Evolutionary conservation across 805 yeast species (phyloP).

Genomic region (Suhomyces sp.): DNA sequence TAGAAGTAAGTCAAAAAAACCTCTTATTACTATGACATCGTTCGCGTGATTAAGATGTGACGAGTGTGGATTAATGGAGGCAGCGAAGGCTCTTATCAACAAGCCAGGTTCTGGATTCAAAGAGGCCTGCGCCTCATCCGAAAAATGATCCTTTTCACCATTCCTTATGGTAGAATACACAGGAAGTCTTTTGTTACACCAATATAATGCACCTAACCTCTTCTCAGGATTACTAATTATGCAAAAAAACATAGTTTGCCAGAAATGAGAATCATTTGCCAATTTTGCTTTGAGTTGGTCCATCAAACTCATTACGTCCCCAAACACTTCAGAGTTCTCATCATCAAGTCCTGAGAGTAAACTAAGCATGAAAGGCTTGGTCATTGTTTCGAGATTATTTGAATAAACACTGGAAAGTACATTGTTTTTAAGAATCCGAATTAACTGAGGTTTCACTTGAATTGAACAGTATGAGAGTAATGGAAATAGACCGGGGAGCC

Average conservation of each 20-base stretch:
- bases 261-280: constrained; percentile 70
- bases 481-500: constrained; percentile 95
- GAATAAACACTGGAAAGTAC: constrained; percentile 48
- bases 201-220: constrained; percentile 78
- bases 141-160: constrained; percentile 16
- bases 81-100: constrained; percentile 67
- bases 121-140: constrained; percentile 57
- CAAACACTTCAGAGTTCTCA: constrained; percentile 80
- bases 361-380: constrained; percentile 70
- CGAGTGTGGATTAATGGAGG: constrained; percentile 50
- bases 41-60: constrained; percentile 34
- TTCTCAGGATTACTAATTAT: constrained; percentile 77
- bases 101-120: constrained; percentile 78
- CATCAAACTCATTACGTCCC: constrained; percentile 55
- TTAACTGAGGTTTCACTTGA: constrained; percentile 76
- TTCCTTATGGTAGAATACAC: constrained; percentile 42
- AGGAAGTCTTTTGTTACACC: constrained; percentile 69
- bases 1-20: constrained; percentile 78
- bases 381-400: constrained; percentile 47
- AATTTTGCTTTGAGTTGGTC: constrained; percentile 57
- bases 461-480: constrained; percentile 85
- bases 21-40: constrained; percentile 74
- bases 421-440: constrained; percentile 57
- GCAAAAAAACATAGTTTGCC: constrained; percentile 78
- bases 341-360: constrained; percentile 89